A percentile compares a stretch with the other conserved stretches of the same genome.
Evolutionary conservation across 1,284 basidiomycete species (phyloP).

Genomic region (Melampsora abietis-canadensis): DNA sequence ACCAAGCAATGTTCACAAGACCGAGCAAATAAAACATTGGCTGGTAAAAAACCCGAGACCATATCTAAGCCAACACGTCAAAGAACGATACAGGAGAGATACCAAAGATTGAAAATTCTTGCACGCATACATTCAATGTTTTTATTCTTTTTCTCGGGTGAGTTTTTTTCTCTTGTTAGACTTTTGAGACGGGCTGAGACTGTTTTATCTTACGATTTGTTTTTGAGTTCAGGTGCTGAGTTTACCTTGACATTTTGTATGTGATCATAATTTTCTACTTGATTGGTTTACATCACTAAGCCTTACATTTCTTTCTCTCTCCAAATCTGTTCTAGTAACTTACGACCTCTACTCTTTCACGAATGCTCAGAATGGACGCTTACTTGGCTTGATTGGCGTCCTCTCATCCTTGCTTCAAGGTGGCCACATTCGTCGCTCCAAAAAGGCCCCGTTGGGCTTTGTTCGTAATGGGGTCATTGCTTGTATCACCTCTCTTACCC

Average conservation of each 20-base stretch:
- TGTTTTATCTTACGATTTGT: slow-evolving; percentile 62
- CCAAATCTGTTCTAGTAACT: not conserved
- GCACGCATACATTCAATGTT: slow-evolving; percentile 73
- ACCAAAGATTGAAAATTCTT: slow-evolving; percentile 55
- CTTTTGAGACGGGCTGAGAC: slow-evolving; percentile 66
- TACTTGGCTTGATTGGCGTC: slow-evolving; percentile 78
- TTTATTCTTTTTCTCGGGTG: slow-evolving; percentile 75
- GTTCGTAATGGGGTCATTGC: slow-evolving; percentile 70
- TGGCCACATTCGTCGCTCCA: slow-evolving; percentile 76
- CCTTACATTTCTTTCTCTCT: not conserved
- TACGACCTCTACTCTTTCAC: slow-evolving; percentile 23
- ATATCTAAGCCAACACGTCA: not conserved
- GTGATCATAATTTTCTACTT: not conserved
- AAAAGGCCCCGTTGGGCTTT: slow-evolving; percentile 69
- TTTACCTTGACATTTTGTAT: slow-evolving; percentile 39
- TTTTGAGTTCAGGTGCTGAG: slow-evolving; percentile 28
- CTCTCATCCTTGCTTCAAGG: slow-evolving; percentile 82
- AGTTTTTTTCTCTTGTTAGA: slow-evolving; percentile 9
- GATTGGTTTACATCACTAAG: not conserved
- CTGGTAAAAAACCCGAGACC: slow-evolving; percentile 46
- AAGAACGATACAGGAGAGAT: slow-evolving; percentile 30
- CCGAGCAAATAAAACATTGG: slow-evolving; percentile 59
- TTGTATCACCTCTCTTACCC: slow-evolving; percentile 66
- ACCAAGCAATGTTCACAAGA: slow-evolving; percentile 61
- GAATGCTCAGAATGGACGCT: slow-evolving; percentile 68